Conservation (phyloP, 306 rosid genomes). For the Cicer chorassanicum region DNA sequence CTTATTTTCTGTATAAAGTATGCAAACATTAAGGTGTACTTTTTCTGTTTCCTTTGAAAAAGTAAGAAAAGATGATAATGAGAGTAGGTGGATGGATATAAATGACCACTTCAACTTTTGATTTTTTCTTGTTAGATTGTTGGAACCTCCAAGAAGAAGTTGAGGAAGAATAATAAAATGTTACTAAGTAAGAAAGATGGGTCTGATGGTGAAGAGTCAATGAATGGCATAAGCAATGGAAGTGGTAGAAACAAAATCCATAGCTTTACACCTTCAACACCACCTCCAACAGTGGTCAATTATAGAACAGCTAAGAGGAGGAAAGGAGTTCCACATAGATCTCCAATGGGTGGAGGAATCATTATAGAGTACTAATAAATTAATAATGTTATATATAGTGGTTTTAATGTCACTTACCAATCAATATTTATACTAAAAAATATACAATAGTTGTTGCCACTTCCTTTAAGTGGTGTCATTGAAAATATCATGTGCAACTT, state of each 20-base stretch:
- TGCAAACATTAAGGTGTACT: constrained; percentile 32
- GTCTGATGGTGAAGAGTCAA: constrained; percentile 63
- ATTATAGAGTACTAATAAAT: constrained; percentile 54
- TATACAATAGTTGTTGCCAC: constrained; percentile 41
- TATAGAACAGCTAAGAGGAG: constrained; percentile 66
- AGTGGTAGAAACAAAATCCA: constrained; percentile 48
- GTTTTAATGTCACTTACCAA: constrained; percentile 39
- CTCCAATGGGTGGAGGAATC: constrained; percentile 80
- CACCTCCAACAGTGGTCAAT: constrained; percentile 62
- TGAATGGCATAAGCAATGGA: constrained; percentile 49
- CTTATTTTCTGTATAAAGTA: constrained; percentile 41
- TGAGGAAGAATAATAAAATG: constrained; percentile 51
- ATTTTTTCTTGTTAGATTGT: constrained; percentile 55
- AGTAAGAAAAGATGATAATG: constrained; percentile 41
- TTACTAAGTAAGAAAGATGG: constrained; percentile 48
- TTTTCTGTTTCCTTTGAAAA: constrained; percentile 40
- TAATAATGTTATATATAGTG: constrained; percentile 44
- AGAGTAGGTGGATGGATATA: constrained; percentile 26
- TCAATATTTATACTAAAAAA: constrained; percentile 50
- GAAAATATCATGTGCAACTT: constrained; percentile 32
- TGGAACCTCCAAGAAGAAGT: constrained; percentile 66
- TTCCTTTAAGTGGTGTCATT: constrained; percentile 19
- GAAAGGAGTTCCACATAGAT: constrained; percentile 70
- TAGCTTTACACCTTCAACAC: constrained; percentile 74
- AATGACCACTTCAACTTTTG: constrained; percentile 30